phyloP scores from a whole-genome alignment of 2,329 filamentous ascomycete genomes.

The Aspergillus luchuensis region DNA sequence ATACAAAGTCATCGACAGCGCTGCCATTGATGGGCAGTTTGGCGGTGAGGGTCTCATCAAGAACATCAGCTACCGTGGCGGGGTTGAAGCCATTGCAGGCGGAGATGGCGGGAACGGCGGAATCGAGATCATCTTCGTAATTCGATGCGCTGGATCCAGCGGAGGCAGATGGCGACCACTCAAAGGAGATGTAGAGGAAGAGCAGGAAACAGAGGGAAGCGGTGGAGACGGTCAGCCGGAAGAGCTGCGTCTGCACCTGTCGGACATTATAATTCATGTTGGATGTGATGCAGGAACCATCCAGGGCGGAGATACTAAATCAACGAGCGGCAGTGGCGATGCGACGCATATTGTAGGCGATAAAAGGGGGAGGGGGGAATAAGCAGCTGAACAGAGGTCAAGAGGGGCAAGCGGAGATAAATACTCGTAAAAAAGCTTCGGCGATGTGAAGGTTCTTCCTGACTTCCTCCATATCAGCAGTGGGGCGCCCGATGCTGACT shows the following conservation, averaged over 20 bases:
- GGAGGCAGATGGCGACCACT: neutral
- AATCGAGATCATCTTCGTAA: neutral
- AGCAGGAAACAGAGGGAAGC: neutral
- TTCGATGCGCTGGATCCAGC: neutral
- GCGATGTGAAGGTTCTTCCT: too few relatives aligned
- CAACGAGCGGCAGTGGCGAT: neutral
- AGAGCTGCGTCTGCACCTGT: neutral
- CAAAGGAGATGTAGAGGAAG: neutral
- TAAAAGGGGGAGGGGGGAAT: too few relatives aligned
- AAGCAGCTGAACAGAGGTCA: too few relatives aligned
- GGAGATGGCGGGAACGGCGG: neutral
- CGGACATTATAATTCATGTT: neutral
- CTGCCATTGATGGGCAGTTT: constrained; percentile 4
- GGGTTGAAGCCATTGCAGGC: constrained; percentile 3
- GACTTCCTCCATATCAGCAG: too few relatives aligned
- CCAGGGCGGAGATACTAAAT: neutral
- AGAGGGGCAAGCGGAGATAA: too few relatives aligned
- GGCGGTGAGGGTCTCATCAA: neutral
- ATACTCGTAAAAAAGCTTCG: too few relatives aligned
- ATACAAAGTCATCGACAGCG: constrained; percentile 1
- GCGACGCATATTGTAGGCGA: too few relatives aligned
- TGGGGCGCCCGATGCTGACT: too few relatives aligned
- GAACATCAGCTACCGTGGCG: neutral
- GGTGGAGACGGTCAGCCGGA: neutral
- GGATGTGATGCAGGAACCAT: neutral